Evolutionary conservation across 805 yeast genomes (phyloP).

Genomic region (Martiniozyma abietophila): DNA sequence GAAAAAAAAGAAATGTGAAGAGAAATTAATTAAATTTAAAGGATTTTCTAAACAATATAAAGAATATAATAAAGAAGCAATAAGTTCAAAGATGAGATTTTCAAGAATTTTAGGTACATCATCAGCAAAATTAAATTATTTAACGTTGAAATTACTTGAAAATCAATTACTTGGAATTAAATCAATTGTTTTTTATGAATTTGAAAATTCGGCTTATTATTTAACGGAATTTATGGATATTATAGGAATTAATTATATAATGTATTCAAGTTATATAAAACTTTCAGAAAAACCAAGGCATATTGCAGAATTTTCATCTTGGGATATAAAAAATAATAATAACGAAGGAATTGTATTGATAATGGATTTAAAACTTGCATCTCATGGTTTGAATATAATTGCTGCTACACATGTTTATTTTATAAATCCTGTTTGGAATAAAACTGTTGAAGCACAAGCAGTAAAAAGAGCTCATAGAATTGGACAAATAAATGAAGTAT

Average conservation of each 20-base stretch:
- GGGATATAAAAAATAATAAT: conserved; percentile 27
- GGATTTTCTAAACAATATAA: neutral
- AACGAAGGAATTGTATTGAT: conserved; percentile 44
- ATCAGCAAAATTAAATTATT: conserved; percentile 54
- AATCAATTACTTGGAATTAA: conserved; percentile 39
- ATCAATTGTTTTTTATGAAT: conserved; percentile 59
- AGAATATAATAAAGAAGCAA: neutral
- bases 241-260: conserved; percentile 48
- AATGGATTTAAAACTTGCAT: conserved; percentile 59
- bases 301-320: conserved; percentile 39
- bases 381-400: conserved; percentile 62
- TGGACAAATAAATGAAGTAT: conserved; percentile 55
- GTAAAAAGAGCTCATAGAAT: conserved; percentile 71
- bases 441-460: conserved; percentile 65
- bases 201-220: conserved; percentile 63
- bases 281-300: conserved; percentile 42
- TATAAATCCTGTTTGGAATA: conserved; percentile 64
- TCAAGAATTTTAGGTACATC: conserved; percentile 49
- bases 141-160: conserved; percentile 44
- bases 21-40: conserved; percentile 1
- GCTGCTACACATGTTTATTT: conserved; percentile 63
- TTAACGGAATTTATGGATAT: conserved; percentile 56
- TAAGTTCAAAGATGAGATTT: conserved; percentile 20
- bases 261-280: conserved; percentile 55
- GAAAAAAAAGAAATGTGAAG: conserved; percentile 1